Evolutionary conservation across 805 yeast genomes (phyloP), one percentile per base, ranked within the genome.

Genomic region (Scheffersomyces amazonensis): DNA sequence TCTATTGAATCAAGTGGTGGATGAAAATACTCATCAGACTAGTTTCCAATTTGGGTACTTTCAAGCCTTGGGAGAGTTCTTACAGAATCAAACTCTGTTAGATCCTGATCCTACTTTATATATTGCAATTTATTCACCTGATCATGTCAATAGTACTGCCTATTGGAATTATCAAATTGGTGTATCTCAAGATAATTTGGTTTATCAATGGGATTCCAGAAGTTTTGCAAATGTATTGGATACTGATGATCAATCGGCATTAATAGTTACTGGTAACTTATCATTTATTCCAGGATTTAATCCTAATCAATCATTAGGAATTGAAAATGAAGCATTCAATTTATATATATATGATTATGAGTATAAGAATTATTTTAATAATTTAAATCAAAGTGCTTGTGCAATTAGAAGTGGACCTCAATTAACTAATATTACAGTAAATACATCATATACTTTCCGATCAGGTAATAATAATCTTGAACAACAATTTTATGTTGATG

Each of bases 151-250:
- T 41, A 28, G 25, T 10, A 40, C 64, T 1, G 63, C 60, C 13
- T 30, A 35, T n/a, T 83, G 90, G 90, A 46, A 66, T 6, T 85
- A 81, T 51, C 77, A 80, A 52, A 57, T 88, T 23, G 90, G 87
- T 3, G 75, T 78, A 2, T 80, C 87, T 2, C 81, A 74, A 49
- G 69, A 69, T 35, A 80, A 80, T 53, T 62, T 82, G 46, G 78
- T 78, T 1, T 83, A 76, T 49, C 87, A 82, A 52, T 83, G 87
- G 85, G 88, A 82, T 55, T 65, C 68, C 31, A 62, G 76, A 13
- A 54, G 77, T 9, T 74, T 79, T 75, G 72, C 79, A 0, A 50
- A 58, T 24, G 62, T 83, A 13, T 75, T 85, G 2, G 96, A 87
- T 54, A 64, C 89, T 0, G 96, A 87, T 59, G 75, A 76, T 49